These are phyloP conservation scores for Pterocarpus macrocarpus DNA, from an alignment of 306 rosid species.

Conservation along the genomic window DNA sequence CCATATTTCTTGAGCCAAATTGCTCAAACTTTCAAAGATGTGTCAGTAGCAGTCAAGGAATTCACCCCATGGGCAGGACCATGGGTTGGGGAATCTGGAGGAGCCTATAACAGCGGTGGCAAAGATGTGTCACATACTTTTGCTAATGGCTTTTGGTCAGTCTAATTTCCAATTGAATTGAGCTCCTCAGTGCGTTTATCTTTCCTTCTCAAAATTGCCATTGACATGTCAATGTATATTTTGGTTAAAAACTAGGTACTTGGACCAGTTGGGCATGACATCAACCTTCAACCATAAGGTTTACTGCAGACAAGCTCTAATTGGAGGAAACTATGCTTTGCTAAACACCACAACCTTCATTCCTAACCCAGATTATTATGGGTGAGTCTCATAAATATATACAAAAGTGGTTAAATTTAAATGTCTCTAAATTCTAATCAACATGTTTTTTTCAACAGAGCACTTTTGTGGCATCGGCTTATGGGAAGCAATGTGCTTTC, in stretches of 20 bases:
- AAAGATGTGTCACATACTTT: conserved; percentile 68
- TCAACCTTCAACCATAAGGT: conserved; percentile 63
- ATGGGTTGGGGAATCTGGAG: conserved; percentile 86
- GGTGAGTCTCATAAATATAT: conserved; percentile 45
- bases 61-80: conserved; percentile 59
- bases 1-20: conserved; percentile 57
- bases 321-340: conserved; percentile 77
- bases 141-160: conserved; percentile 70
- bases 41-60: conserved; percentile 30
- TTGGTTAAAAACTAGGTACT: conserved; percentile 53
- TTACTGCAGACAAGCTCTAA: conserved; percentile 69
- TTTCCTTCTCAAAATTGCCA: neutral
- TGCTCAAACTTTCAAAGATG: conserved; percentile 58
- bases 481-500: conserved; percentile 61
- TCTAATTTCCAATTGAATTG: neutral
- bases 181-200: neutral
- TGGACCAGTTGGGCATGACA: conserved; percentile 79
- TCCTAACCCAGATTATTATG: conserved; percentile 77
- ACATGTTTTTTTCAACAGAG: conserved; percentile 31
- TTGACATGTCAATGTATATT: neutral
- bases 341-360: conserved; percentile 68
- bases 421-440: neutral
- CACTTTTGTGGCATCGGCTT: conserved; percentile 64
- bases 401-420: neutral
- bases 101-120: conserved; percentile 84